phyloP scores from a whole-genome alignment of 352 stramenopile genomes.

The Globisporangium emineosum region DNA sequence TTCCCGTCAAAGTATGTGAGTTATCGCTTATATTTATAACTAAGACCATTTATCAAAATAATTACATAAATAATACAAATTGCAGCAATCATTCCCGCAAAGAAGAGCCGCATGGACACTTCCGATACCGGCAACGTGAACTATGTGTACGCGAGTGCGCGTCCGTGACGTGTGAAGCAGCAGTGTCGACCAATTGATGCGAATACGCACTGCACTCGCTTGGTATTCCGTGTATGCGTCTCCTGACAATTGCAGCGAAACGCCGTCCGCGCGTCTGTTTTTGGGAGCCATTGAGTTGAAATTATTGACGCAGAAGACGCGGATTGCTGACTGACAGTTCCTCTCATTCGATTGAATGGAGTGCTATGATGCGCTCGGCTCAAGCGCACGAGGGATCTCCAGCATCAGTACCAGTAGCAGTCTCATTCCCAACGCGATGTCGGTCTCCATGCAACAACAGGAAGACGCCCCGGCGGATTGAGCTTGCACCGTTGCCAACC shows the following conservation, averaged over 20 bases:
- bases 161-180: neutral
- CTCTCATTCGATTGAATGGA: neutral
- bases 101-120: neutral
- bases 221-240: neutral
- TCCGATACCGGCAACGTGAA: no score
- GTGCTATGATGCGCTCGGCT: neutral
- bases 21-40: no score
- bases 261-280: neutral
- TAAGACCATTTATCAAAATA: neutral
- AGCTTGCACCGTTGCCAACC: constrained; percentile 9
- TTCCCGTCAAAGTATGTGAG: no score
- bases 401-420: neutral
- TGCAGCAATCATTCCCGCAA: neutral
- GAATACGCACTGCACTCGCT: neutral
- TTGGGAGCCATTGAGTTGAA: neutral
- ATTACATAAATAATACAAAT: neutral
- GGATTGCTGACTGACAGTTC: neutral
- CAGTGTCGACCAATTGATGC: neutral
- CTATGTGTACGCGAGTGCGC: no score
- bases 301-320: neutral
- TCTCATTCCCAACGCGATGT: neutral
- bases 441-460: constrained; percentile 2
- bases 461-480: constrained; percentile 3
- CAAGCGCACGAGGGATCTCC: neutral
- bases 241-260: neutral